These are phyloP conservation scores for Talaromyces nanjingensis DNA, from an alignment of 495 filamentous ascomycete genomes.

Conservation along the genomic window DNA sequence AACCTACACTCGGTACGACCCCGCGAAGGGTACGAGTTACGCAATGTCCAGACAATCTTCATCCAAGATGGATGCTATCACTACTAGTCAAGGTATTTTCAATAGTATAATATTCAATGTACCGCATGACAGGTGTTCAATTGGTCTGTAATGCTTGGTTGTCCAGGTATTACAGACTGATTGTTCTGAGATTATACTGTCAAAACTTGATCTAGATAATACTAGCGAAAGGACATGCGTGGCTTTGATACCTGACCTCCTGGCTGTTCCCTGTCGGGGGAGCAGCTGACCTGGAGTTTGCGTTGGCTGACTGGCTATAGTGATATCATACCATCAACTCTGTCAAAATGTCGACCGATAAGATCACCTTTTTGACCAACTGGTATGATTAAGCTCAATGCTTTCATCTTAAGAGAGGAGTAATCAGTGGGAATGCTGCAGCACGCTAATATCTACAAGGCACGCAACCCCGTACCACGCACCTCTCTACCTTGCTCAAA, in stretches of 20 bases:
- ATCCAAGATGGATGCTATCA: constrained; percentile 7
- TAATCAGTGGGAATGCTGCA: neutral
- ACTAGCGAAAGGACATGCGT: constrained; percentile 75
- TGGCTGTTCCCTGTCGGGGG: constrained; percentile 11
- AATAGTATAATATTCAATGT: constrained; percentile 41
- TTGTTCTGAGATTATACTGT: constrained; percentile 64
- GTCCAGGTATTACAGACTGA: constrained; percentile 4
- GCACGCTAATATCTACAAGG: constrained; percentile 27
- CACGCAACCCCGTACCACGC: constrained; percentile 70
- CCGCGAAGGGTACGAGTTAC: constrained; percentile 6
- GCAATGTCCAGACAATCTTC: constrained; percentile 4
- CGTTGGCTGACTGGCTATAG: constrained; percentile 18
- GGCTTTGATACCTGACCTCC: constrained; percentile 43
- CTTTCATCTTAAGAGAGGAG: neutral
- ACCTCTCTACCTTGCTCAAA: constrained; percentile 62
- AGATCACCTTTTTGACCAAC: constrained; percentile 70
- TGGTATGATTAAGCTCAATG: constrained; percentile 37
- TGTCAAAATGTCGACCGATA: constrained; percentile 61
- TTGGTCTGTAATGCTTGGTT: constrained; percentile 8
- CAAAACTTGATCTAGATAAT: constrained; percentile 81
- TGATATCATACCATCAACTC: constrained; percentile 25
- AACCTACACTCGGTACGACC: constrained; percentile 9
- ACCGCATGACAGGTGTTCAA: constrained; percentile 57
- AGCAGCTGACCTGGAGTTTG: constrained; percentile 1
- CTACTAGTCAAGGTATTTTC: constrained; percentile 52